Evolutionary conservation across 345 rosid species (phyloP).

Genomic region (Psidium guajava): DNA sequence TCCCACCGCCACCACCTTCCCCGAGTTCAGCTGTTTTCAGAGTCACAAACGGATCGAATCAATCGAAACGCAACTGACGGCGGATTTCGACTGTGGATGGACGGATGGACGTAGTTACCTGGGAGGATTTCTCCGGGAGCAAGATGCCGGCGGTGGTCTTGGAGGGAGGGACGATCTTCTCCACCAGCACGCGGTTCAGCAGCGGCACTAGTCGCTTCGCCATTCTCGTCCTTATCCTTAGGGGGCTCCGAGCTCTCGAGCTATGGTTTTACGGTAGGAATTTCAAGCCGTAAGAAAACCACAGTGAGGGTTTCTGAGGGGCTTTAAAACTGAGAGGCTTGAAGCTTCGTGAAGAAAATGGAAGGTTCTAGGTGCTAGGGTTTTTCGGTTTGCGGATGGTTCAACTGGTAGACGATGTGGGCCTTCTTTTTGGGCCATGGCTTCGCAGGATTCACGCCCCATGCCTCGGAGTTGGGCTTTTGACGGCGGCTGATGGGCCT

Average conservation of each 20-base stretch:
- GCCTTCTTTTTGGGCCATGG: background rate
- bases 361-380: background rate
- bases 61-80: background rate
- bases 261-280: background rate
- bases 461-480: background rate
- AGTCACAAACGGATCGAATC: background rate
- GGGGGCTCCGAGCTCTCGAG: background rate
- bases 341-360: background rate
- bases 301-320: background rate
- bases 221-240: constrained; percentile 20
- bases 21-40: constrained; percentile 62
- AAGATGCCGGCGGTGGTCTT: constrained; percentile 72
- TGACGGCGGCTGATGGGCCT: background rate
- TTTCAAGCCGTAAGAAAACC: background rate
- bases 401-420: background rate
- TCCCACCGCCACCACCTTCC: constrained; percentile 67
- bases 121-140: constrained; percentile 61
- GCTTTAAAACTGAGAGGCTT: background rate
- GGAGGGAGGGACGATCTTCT: constrained; percentile 73
- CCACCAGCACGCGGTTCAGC: constrained; percentile 60
- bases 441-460: too few species aligned
- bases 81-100: too few species aligned
- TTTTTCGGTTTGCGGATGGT: background rate
- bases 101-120: constrained; percentile 17
- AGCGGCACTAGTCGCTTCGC: constrained; percentile 72